phyloP scores from a whole-genome alignment of 1,284 basidiomycete species.

The Ceratobasidium sp. region DNA sequence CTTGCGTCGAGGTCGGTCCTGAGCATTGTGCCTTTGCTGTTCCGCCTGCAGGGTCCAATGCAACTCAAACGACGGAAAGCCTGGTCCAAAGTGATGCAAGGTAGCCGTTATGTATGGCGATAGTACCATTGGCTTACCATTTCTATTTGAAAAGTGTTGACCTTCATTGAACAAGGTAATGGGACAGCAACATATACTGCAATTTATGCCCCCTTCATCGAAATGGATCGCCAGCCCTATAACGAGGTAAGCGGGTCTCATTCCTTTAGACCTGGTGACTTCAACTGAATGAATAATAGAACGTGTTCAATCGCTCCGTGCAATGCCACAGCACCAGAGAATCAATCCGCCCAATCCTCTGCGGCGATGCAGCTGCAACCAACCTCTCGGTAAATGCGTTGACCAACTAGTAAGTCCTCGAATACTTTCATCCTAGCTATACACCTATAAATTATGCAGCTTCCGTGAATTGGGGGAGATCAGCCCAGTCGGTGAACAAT shows the following conservation, averaged over 20 bases:
- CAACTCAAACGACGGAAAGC: constrained; percentile 32
- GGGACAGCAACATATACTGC: background rate
- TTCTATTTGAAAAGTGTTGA: background rate
- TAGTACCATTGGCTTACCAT: constrained; percentile 17
- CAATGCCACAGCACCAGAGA: background rate
- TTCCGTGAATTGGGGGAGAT: constrained; percentile 41
- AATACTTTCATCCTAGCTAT: background rate
- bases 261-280: background rate
- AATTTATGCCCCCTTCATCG: background rate
- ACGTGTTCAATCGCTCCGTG: constrained; percentile 15
- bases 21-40: constrained; percentile 37
- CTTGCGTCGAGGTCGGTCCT: constrained; percentile 44
- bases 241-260: background rate
- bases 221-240: background rate
- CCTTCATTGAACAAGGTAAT: background rate
- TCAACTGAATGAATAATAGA: background rate
- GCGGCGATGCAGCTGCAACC: constrained; percentile 43
- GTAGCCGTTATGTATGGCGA: background rate
- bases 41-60: background rate
- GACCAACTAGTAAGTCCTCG: constrained; percentile 12
- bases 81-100: background rate
- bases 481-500: constrained; percentile 41
- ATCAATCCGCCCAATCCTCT: constrained; percentile 43
- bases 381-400: background rate
- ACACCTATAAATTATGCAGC: background rate